phyloP scores from a whole-genome alignment of 768 basidiomycete species.

The Phlegmacium glaucopus region DNA sequence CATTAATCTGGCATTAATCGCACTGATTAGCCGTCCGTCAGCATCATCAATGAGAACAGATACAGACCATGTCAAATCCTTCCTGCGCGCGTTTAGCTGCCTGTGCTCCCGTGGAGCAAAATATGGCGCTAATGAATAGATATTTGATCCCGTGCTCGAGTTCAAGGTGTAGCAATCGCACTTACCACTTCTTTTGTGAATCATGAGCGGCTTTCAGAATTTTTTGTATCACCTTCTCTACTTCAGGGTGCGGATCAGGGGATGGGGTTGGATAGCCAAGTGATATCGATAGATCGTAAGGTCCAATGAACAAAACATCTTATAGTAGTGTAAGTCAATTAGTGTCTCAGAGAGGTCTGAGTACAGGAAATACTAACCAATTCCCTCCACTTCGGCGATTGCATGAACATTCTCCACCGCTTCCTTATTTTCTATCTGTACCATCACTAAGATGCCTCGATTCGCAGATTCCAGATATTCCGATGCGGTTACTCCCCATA shows the following conservation, averaged over 20 bases:
- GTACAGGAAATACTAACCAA: constrained; percentile 41
- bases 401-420: constrained; percentile 56
- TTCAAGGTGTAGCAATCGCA: background rate
- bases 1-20: constrained; percentile 39
- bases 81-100: constrained; percentile 21
- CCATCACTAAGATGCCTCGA: constrained; percentile 49
- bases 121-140: constrained; percentile 19
- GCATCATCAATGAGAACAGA: background rate
- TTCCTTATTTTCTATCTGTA: constrained; percentile 67
- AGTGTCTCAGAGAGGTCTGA: background rate
- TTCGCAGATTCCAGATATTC: constrained; percentile 59
- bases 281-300: constrained; percentile 64
- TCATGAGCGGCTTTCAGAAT: constrained; percentile 48
- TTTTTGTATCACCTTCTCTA: constrained; percentile 55
- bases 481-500: constrained; percentile 47
- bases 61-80: constrained; percentile 27
- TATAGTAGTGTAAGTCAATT: constrained; percentile 16
- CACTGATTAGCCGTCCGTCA: background rate
- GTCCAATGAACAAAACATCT: constrained; percentile 59
- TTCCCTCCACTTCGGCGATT: constrained; percentile 59
- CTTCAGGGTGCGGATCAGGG: constrained; percentile 62
- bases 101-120: constrained; percentile 23
- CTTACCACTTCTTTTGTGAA: constrained; percentile 64
- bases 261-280: constrained; percentile 58
- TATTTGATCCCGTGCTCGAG: background rate